phyloP scores from a whole-genome alignment of 306 rosid species.

The Rubus idaeus region DNA sequence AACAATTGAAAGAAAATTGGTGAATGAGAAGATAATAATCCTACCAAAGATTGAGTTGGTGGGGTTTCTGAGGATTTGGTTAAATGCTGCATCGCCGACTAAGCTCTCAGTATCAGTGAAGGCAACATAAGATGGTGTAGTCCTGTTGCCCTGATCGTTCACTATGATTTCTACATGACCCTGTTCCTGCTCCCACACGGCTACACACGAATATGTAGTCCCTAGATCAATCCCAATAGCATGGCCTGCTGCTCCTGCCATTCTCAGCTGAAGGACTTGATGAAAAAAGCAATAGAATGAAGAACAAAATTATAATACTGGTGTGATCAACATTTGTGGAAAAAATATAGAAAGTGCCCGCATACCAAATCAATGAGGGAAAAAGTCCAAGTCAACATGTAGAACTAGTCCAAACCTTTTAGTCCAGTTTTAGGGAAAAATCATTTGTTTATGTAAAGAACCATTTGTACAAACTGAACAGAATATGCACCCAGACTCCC shows the following conservation, averaged over 20 bases:
- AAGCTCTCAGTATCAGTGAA: neutral
- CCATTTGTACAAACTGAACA: no score
- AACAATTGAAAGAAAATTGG: no score
- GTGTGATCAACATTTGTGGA: no score
- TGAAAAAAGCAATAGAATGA: neutral
- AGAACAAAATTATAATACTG: no score
- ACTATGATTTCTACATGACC: neutral
- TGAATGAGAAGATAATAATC: neutral
- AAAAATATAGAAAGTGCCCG: no score
- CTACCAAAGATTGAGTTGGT: neutral
- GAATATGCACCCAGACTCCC: no score
- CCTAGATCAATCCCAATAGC: slow-evolving; percentile 3
- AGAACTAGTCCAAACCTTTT: no score
- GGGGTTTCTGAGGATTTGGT: neutral
- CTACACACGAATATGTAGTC: neutral
- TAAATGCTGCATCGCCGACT: neutral
- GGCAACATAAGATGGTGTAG: neutral
- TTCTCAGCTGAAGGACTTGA: neutral
- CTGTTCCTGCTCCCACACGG: neutral
- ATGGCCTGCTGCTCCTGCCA: neutral
- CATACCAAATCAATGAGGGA: no score
- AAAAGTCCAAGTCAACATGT: no score
- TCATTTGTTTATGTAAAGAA: no score
- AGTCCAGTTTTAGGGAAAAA: no score
- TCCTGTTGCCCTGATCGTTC: neutral